Evolutionary conservation across 208 protist genomes (phyloP).

Genomic region (Naegleria gruberi): DNA sequence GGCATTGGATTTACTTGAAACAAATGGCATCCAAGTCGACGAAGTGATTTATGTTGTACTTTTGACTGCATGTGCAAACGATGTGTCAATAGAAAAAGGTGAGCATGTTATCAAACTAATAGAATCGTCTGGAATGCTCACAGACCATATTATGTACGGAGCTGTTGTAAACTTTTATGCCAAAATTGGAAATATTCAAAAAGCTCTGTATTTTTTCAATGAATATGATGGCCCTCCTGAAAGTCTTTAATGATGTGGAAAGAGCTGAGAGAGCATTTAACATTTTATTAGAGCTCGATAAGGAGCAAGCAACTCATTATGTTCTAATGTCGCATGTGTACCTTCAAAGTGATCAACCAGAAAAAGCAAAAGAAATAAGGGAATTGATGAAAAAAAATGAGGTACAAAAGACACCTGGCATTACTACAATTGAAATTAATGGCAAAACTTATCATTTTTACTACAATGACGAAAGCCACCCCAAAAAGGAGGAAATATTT

Average conservation of each 20-base stretch:
- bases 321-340: conserved; percentile 10
- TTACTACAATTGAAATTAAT: conserved; percentile 22
- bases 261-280: background rate
- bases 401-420: conserved; percentile 23
- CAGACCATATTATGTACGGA: background rate
- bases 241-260: background rate
- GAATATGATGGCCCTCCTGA: background rate
- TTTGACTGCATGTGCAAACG: background rate
- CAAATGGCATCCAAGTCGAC: background rate
- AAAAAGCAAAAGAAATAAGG: conserved; percentile 22
- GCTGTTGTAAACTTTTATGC: background rate
- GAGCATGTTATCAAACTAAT: background rate
- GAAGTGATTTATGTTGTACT: background rate
- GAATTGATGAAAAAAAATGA: conserved; percentile 3
- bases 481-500: background rate
- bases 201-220: background rate
- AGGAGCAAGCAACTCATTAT: background rate
- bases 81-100: background rate
- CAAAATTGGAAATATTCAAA: background rate
- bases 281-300: background rate
- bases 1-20: background rate
- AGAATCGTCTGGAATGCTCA: background rate
- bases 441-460: conserved; percentile 18
- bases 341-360: background rate
- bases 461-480: conserved; percentile 13